Conservation (phyloP, 371 early-diverging fungal genomes). For the Zopfochytrium polystomum region DNA sequence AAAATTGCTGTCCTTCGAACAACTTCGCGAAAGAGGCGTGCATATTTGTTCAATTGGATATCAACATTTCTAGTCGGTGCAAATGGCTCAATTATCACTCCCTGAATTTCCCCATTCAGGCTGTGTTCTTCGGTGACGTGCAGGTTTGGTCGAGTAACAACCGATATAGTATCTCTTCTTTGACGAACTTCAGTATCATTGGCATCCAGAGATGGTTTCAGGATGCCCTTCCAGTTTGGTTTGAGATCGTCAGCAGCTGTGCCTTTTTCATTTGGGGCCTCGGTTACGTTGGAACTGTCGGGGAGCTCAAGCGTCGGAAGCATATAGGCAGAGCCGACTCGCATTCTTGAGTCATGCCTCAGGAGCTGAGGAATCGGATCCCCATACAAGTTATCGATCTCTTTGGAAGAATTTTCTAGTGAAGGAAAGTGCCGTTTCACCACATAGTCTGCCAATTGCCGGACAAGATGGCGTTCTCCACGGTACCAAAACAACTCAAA, state of each 20-base stretch:
- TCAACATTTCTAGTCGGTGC: slow-evolving; percentile 19
- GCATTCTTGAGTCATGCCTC: too few relatives aligned
- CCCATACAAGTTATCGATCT: too few relatives aligned
- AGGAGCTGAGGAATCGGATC: neutral
- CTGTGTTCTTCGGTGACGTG: slow-evolving; percentile 14
- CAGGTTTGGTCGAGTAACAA: slow-evolving; percentile 7
- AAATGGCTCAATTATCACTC: slow-evolving; percentile 18
- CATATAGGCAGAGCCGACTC: too few relatives aligned
- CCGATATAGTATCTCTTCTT: neutral
- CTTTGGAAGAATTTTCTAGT: too few relatives aligned
- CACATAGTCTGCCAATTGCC: slow-evolving; percentile 70
- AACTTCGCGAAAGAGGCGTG: slow-evolving; percentile 59
- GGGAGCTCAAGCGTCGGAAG: too few relatives aligned
- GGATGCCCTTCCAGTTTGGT: neutral
- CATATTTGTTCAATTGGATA: slow-evolving; percentile 55
- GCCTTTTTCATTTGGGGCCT: too few relatives aligned
- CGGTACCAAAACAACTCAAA: slow-evolving; percentile 80
- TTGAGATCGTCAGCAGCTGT: neutral
- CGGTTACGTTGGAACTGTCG: too few relatives aligned
- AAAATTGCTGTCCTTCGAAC: slow-evolving; percentile 69
- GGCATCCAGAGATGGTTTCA: neutral
- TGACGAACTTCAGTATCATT: neutral
- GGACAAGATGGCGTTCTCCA: slow-evolving; percentile 44
- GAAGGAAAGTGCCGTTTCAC: slow-evolving; percentile 39
- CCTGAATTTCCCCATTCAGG: slow-evolving; percentile 8